Base-by-base conservation (phyloP, 179 eudicot species). In the Silene vulgaris region DNA sequence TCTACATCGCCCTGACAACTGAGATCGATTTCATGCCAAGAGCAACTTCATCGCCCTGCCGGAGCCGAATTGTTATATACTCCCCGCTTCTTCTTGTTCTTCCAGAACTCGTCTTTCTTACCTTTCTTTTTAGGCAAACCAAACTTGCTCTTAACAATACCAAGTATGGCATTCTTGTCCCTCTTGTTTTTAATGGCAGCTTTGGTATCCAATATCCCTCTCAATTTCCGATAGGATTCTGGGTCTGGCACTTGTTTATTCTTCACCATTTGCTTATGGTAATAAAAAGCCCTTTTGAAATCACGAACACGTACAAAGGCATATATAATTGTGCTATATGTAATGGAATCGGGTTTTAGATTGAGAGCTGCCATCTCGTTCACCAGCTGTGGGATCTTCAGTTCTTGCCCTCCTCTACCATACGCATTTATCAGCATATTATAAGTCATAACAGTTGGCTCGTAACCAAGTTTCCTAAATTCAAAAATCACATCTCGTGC, bases 391-490 rank as follows among this genome's bases (percentile, higher is more conserved):
- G 99, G 99, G 69, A 95, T 69, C 80, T 89, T 95, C 16, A 79
- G 78, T 21, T 90, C 87, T 75, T 88, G 95, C 69, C 99, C 97
- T 73, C 97, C 99, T 57, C 97, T 82, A 28, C 93, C 97, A 80
- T 95, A 95, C 21, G 97, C 97, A 73, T 95, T 95, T 79, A 95
- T 89, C 63, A 95, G 86, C 97, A 95, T 95, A 78, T 95, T 95
- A 75, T 90, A 95, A 3, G 97, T 95, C 89, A 92, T 88, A 50
- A 90, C 91, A 0, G 96, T 90, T 52, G 99, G 99, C 26, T 86
- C 85, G 59, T 87, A 83, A 19, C 97, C 99, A 21, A 89, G 77
- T 63, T 88, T 95, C 61, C 90, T 90, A 76, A 95, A 95, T 79
- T 90, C 97, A 57, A 83, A 75, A 2, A 95, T 84, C 17, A 90